Base-by-base conservation (phyloP, 2,329 filamentous ascomycete species). In the Trichoderma polysporum region DNA sequence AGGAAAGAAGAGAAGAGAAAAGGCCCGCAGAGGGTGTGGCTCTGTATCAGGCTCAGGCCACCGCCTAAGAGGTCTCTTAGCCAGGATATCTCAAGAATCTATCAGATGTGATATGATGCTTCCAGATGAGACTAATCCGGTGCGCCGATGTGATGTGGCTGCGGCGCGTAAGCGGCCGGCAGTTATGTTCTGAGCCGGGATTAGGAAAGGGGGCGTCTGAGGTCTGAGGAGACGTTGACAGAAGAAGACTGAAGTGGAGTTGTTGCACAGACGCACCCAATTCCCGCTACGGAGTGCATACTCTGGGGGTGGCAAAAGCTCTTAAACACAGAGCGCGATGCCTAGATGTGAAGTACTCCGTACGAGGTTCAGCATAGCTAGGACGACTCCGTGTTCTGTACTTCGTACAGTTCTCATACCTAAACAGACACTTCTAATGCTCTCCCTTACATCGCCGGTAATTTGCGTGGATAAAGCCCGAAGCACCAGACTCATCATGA, bases 101-200 rank as follows among this genome's bases (percentile, higher is more conserved):
- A 31, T 67, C 57, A 67, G 39, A 67, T 62, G 58, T 62, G 65
- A 67, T n/a, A 67, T 67, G 49, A 56, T 56, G 35, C 39, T 50
- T 45, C 53, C 41, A 62, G 65, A 67, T 67, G 65, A 57, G 39
- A 62, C 65, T 57, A 62, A 67, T 33, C 39, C 65, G 65, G 50
- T 62, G 65, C 65, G n/a, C 45, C 65, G 58, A 62, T 62, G 58
- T 57, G 56, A 67, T 62, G 58, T 62, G 58, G 65, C 65, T 62
- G 49, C 65, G 65, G n/a, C 65, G 58, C 49, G 58, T 67, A 62
- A 62, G 65, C 37, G 59, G 54, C 53, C 65, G 65, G 65, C 65
- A 67, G 65, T 67, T 57, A 49, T 39, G 17, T 27, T 37, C 50
- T 67, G 37, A 15, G 31, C 57, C 27, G 22, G 50, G 52, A 17